A percentile compares a stretch with the other conserved stretches of the same genome.
phyloP scores from a whole-genome alignment of 306 rosid species.

The Vachellia pachyceras region DNA sequence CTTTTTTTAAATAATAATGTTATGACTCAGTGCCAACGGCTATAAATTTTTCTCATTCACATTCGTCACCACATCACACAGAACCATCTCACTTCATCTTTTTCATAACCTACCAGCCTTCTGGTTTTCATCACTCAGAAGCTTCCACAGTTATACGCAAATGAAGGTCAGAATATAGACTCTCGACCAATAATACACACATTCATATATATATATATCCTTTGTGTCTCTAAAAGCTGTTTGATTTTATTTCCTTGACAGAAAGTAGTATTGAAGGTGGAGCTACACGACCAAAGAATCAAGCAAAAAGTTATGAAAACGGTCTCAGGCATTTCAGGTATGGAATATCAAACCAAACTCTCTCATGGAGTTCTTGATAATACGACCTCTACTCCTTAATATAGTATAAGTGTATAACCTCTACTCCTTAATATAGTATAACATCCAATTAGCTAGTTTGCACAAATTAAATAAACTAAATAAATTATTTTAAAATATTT shows the following conservation, averaged over 20 bases:
- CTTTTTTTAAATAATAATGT: too few relatives aligned
- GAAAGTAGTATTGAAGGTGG: slow-evolving; percentile 61
- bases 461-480: too few relatives aligned
- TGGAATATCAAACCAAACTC: not conserved
- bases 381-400: too few relatives aligned
- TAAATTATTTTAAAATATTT: too few relatives aligned
- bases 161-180: not conserved
- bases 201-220: not conserved
- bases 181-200: not conserved
- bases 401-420: too few relatives aligned
- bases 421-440: too few relatives aligned
- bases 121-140: not conserved
- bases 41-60: not conserved
- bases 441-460: too few relatives aligned
- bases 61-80: not conserved
- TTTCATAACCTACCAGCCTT: not conserved
- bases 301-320: slow-evolving; percentile 64
- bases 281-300: slow-evolving; percentile 40
- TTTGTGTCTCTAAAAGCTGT: not conserved
- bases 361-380: not conserved
- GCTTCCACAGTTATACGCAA: not conserved
- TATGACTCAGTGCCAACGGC: not conserved
- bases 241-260: slow-evolving; percentile 33
- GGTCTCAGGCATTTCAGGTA: slow-evolving; percentile 66
- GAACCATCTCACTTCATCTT: not conserved